Evolutionary conservation across 2,329 filamentous ascomycete genomes (phyloP).

Genomic region (Rasamsonia emersonii): DNA sequence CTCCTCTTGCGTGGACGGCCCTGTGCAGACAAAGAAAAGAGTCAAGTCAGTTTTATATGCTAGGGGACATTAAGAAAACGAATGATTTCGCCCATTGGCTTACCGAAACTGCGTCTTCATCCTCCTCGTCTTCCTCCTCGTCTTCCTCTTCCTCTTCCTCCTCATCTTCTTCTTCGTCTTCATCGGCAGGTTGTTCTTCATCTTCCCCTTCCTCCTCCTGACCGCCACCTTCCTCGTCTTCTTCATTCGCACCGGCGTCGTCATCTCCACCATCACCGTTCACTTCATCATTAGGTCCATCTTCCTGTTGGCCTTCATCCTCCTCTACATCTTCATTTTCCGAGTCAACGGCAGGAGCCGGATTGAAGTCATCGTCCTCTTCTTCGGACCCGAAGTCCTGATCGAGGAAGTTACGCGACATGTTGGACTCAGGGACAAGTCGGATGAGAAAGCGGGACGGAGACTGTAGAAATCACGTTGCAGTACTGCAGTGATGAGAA

Average conservation of each 20-base stretch:
- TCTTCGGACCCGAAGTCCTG: constrained; percentile 51
- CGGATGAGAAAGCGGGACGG: not conserved
- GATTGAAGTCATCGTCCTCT: constrained; percentile 86
- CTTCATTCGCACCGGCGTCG: constrained; percentile 24
- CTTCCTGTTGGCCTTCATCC: constrained; percentile 32
- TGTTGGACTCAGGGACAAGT: constrained; percentile 9
- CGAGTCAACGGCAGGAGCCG: constrained; percentile 62
- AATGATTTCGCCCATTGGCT: no score
- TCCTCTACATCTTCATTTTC: constrained; percentile 57
- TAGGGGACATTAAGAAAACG: not conserved
- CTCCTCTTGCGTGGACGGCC: constrained; percentile 70
- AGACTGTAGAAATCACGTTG: not conserved
- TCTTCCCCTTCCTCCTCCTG: constrained; percentile 42
- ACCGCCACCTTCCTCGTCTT: constrained; percentile 28
- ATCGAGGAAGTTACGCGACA: constrained; percentile 39
- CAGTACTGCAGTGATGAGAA: not conserved
- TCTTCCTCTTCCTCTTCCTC: constrained; percentile 35
- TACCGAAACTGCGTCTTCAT: constrained; percentile 48
- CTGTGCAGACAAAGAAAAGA: constrained; percentile 26
- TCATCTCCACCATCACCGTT: constrained; percentile 32
- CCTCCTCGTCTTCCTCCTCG: constrained; percentile 40
- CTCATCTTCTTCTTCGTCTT: constrained; percentile 52
- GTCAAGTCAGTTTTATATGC: constrained; percentile 9
- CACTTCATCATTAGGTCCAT: constrained; percentile 36
- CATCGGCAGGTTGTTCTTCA: constrained; percentile 41